Evolutionary conservation across 495 filamentous ascomycete genomes (phyloP), one percentile per base, ranked within the genome.

Genomic region (Letharia columbiana): DNA sequence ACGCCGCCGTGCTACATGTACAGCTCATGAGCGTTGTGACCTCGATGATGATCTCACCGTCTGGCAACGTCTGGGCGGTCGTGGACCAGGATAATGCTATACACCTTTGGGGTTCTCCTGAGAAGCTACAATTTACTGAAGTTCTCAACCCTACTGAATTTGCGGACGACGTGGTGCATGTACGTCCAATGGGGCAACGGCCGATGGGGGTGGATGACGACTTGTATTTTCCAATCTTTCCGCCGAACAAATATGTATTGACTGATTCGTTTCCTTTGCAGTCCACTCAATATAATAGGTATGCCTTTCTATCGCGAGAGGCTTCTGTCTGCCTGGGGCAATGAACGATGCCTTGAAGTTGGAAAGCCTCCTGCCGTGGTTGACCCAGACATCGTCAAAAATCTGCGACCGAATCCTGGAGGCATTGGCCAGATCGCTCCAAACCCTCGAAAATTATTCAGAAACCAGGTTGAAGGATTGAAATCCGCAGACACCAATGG

Each of bases 271-370:
- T 52, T 54, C 66, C 35, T 15, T 6, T 66, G 15, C 54, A 92
- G 89, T 15, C 91, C 94, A 3, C 73, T 97, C 66, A 97, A 86
- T 74, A 83, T 84, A 62, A 79, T 96, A 65, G 94, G 94, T 18
- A 89, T 99, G 85, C 94, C 94, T 0, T 96, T 89, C 75, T 98
- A 98, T 73, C 85, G 90, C 47, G 93, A 98, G 66, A 79, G 81
- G 47, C 82, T 99, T 20, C 81, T 93, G 44, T 98, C 95, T 4
- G 89, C 89, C 39, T 96, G 91, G 92, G 91, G 93, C 47, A 86
- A 86, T 60, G 87, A 92, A 72, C 82, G 90, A 72, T 73, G 91
- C 3, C 92, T 90, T 60, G 90, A 96, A 70, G 79, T 93, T 58
- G 92, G 92, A 17, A 90, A 87, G 33, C 91, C 90, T 12, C 91